phyloP scores from a whole-genome alignment of 2,329 filamentous ascomycete species.

The Diaporthe citrichinensis region DNA sequence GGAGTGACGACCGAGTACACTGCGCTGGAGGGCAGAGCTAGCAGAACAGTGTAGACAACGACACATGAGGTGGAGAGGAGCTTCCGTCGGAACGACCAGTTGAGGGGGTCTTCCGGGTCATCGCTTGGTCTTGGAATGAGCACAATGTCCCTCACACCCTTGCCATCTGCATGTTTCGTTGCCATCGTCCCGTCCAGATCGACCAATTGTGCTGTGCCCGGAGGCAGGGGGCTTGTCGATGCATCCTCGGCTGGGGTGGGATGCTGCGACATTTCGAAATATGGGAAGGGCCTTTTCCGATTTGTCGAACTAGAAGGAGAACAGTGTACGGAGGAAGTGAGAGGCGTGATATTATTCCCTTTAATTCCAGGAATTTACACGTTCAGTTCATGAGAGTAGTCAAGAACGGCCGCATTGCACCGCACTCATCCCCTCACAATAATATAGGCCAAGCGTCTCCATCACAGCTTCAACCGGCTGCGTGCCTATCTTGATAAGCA shows the following conservation, averaged over 20 bases:
- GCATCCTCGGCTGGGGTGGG: neutral
- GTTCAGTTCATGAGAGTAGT: neutral
- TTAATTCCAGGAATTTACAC: neutral
- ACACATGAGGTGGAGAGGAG: conserved; percentile 48
- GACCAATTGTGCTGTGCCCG: conserved; percentile 59
- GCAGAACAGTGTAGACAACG: conserved; percentile 56
- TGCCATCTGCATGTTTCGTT: conserved; percentile 46
- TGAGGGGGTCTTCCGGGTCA: conserved; percentile 57
- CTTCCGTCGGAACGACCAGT: conserved; percentile 54
- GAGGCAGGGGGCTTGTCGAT: neutral
- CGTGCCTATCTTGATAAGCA: conserved; percentile 4
- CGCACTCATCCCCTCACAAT: neutral
- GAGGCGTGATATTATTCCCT: neutral
- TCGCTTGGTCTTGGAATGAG: conserved; percentile 54
- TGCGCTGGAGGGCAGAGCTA: conserved; percentile 56
- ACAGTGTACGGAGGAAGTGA: neutral
- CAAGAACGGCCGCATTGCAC: neutral
- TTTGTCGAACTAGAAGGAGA: neutral
- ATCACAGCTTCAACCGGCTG: neutral
- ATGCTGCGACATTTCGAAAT: neutral
- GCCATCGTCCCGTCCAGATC: conserved; percentile 51
- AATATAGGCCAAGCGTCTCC: neutral
- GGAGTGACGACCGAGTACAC: conserved; percentile 57
- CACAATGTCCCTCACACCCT: conserved; percentile 55
- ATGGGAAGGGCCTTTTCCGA: too few species aligned